Base-by-base conservation (phyloP, 2,329 filamentous ascomycete genomes). In the Geosmithia morbida region DNA sequence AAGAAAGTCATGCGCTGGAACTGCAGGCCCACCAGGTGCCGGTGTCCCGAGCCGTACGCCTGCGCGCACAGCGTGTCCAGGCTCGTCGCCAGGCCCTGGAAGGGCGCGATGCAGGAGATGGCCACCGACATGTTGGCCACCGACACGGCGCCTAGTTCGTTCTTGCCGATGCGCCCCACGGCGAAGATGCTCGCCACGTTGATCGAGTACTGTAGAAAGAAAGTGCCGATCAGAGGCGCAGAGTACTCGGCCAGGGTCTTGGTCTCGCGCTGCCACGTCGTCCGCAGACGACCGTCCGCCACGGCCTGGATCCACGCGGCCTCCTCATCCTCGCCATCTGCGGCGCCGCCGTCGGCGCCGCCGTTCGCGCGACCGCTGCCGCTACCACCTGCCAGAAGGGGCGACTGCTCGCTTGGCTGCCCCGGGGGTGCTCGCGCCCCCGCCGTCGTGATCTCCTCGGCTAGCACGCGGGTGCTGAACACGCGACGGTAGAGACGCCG, bases 31-130 rank as follows among this genome's bases (percentile, higher is more conserved):
- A 97, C 90, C 5, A 97, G 76, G 54, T 89, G 85, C 59, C 85
- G 94, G 60, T 84, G 85, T 0, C 90, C 90, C 1, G 86, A 94
- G 2, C 92, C 90, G 59, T 94, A 97, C 1, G 92, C 90, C 63
- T 97, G 90, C 0, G 90, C 79, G 61, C 90, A 96, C 2, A 97
- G 78, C 0, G 90, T 97, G 64, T 97, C 90, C 39, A 97, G 71
- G 52, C 83, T 87, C 4, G 90, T 97, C 1, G 88, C 83, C 14
- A 97, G 72, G n/a, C 88, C 85, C 58, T 88, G 84, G 58, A 86
- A 84, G 16, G 86, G 79, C 0, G 83, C 83, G 56, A 85, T 82
- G 49, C 83, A 86, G 14, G 77, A 85, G 54, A 92, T 89, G 52
- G 80, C 87, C 26, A 82, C 82, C 2, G 83, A 86, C 85, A 90